phyloP scores from a whole-genome alignment of 257 asterid species.

The Salvia splendens region DNA sequence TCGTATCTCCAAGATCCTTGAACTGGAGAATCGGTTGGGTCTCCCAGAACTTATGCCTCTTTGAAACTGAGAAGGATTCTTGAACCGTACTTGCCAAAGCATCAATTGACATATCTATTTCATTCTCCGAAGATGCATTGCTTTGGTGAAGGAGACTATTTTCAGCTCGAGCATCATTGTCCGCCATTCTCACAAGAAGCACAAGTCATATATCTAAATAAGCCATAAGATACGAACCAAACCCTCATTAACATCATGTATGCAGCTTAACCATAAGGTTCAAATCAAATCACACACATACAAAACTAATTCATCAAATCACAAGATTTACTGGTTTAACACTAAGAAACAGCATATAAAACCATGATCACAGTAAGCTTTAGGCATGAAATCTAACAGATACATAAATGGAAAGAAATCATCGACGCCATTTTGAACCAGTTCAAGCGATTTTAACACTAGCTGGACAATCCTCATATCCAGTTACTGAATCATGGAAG shows the following conservation, averaged over 20 bases:
- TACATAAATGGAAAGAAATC: neutral
- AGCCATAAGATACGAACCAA: neutral
- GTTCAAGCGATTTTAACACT: neutral
- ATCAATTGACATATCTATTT: slow-evolving; percentile 50
- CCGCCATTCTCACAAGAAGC: slow-evolving; percentile 48
- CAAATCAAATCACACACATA: neutral
- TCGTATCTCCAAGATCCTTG: slow-evolving; percentile 69
- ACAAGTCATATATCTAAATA: slow-evolving; percentile 14
- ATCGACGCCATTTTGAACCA: neutral
- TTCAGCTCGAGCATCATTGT: slow-evolving; percentile 16
- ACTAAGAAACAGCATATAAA: neutral
- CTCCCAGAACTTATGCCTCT: slow-evolving; percentile 88
- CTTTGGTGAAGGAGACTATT: neutral
- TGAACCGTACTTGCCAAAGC: slow-evolving; percentile 59
- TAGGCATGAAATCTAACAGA: neutral
- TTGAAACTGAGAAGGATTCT: slow-evolving; percentile 68
- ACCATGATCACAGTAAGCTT: neutral
- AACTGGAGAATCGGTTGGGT: slow-evolving; percentile 91
- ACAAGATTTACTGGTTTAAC: neutral
- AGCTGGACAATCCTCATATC: neutral
- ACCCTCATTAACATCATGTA: neutral
- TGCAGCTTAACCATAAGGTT: neutral
- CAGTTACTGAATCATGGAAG: neutral
- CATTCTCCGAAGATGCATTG: slow-evolving; percentile 44
- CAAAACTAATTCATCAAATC: neutral